Evolutionary conservation across 345 rosid species (phyloP), one percentile per base, ranked within the genome.

Genomic region (Bretschneidera sinensis): DNA sequence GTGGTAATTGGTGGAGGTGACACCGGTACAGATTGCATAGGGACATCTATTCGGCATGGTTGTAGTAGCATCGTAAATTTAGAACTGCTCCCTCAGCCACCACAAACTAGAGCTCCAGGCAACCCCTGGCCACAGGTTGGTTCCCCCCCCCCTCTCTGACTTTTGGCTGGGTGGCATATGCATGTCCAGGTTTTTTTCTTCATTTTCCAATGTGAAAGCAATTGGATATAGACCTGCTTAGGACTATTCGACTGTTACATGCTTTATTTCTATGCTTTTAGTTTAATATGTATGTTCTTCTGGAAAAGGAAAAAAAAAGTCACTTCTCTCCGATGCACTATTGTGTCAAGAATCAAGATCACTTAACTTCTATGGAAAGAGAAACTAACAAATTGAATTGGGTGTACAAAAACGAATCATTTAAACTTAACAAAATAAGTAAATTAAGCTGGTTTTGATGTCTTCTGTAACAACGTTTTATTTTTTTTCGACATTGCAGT

Each of bases 111-210:
- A 77, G 97, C 96, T 60, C 86, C 96, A 20, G 96, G 96, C 71
- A 95, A 95, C 80, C 99, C 98, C n/a, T 95, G 99, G 99, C 99
- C 99, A 33, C 99, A 95, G 96, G 99, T 94, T 61, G 57, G 63
- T 39, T 25, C 50, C 1, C 15, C 10, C 13, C n/a, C 39, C 51
- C 45, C 15, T 39, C 10, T 5, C 11, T 39, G 1, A 39, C 1
- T 39, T 9, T 5, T 39, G 45, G 9, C 3, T 39, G 10, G 11
- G 4, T 39, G 15, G 4, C 45, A n/a, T n/a, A n/a, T n/a, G n/a
- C 34, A 31, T 31, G 35, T 17, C n/a, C n/a, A n/a, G n/a, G n/a
- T 28, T 55, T 19, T 24, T 28, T 55, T 18, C n/a, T 56, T 28
- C 60, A 54, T 24, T 54, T 50, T 21, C 24, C 21, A 24, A 4